Conservation (phyloP, 805 yeast species). For the Kurtzmaniella fragi region DNA sequence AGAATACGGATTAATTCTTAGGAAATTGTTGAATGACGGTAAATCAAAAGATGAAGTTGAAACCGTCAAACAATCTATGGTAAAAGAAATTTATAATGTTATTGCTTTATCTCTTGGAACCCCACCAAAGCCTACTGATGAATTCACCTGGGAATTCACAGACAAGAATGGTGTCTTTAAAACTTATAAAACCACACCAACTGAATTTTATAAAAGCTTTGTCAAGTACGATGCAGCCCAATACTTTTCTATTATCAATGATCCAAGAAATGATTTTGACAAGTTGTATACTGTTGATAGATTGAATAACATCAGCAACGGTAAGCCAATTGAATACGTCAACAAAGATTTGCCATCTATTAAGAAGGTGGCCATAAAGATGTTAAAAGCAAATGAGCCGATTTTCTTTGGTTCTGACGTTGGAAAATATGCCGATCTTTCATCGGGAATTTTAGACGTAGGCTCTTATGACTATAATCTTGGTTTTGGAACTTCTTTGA, state of each 20-base stretch:
- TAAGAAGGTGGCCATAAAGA: conserved; percentile 57
- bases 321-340: conserved; percentile 66
- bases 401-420: conserved; percentile 89
- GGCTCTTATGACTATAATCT: conserved; percentile 63
- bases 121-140: conserved; percentile 70
- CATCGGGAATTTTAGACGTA: conserved; percentile 68
- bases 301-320: conserved; percentile 68
- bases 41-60: conserved; percentile 32
- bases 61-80: conserved; percentile 35
- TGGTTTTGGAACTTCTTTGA: conserved; percentile 48
- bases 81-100: conserved; percentile 59
- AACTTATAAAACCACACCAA: conserved; percentile 56
- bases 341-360: conserved; percentile 58
- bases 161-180: conserved; percentile 64
- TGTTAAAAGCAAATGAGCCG: conserved; percentile 69
- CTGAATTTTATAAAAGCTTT: conserved; percentile 53
- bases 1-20: conserved; percentile 69
- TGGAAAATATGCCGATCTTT: conserved; percentile 65
- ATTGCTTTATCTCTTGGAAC: conserved; percentile 67
- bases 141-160: conserved; percentile 67
- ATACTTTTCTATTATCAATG: conserved; percentile 68
- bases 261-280: conserved; percentile 71
- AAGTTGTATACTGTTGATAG: conserved; percentile 65
- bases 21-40: conserved; percentile 44
- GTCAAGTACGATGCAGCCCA: conserved; percentile 48